Base-by-base conservation (phyloP, 495 filamentous ascomycete genomes). In the Hypoxylon fragiforme region DNA sequence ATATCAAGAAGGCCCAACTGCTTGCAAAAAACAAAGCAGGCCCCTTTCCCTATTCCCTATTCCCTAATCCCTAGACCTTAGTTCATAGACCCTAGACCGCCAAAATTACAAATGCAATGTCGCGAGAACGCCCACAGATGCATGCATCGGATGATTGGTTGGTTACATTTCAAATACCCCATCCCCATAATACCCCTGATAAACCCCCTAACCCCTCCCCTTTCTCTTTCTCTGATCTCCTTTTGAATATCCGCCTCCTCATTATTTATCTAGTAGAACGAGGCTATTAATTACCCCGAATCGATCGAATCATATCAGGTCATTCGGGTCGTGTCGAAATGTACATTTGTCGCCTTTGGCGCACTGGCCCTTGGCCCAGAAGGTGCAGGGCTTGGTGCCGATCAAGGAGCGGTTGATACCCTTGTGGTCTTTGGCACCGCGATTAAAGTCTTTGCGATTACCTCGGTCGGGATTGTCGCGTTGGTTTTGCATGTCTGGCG, bases 311-410 rank as follows among this genome's bases (percentile, higher is more conserved):
- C 14, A 53, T 22, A 60, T 52, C 1, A 68, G 52, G 38, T 68
- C 65, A 9, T 60, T 68, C 0, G 54, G 62, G 14, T 84, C 81
- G 55, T 96, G 91, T 36, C 88, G 77, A 71, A 84, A 96, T 1
- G 89, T 94, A 68, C 91, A 96, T 26, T 86, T 85, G 13, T 88
- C 86, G 3, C 91, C 91, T 69, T 95, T 94, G 13, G 78, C 76
- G 70, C 91, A 96, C 67, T 85, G 85, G 12, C 90, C 90, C 49
- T 88, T 80, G 4, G 79, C 74, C 77, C 79, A 96, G 70, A 90
- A 95, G 40, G 78, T 81, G 71, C 91, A 96, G 12, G 87, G 78
- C 62, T 80, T 79, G 8, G 80, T 81, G 11, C 74, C 74, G 22
- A 77, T 76, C 6, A 76, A 59, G 24, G 65, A 67, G 13, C 67